A percentile compares a stretch with the other conserved stretches of the same genome.
Conservation (phyloP, 768 basidiomycete genomes). For the Auriscalpium vulgare region DNA sequence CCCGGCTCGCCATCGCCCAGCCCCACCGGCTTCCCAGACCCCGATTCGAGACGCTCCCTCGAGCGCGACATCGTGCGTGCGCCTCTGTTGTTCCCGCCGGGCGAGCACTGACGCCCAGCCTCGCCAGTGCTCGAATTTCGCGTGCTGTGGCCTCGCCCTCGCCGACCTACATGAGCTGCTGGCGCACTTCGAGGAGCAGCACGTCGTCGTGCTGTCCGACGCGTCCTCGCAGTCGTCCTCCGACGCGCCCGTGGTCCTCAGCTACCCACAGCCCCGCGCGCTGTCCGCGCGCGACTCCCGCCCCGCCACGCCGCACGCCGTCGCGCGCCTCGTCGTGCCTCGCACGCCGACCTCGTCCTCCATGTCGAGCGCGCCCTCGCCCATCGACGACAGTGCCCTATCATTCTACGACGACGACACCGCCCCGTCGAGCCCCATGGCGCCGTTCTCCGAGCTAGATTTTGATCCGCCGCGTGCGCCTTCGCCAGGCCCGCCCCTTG, state of each 20-base stretch:
- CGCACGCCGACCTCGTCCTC: too few species aligned
- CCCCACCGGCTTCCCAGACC: neutral
- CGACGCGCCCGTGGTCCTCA: neutral
- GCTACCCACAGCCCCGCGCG: neutral
- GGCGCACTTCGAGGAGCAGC: constrained; percentile 41
- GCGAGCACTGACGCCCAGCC: neutral
- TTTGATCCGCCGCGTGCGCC: neutral
- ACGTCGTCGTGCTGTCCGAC: constrained; percentile 19
- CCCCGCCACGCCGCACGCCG: neutral
- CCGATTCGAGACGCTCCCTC: constrained; percentile 1
- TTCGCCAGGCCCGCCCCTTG: constrained; percentile 5
- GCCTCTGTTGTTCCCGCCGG: neutral
- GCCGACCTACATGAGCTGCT: constrained; percentile 42
- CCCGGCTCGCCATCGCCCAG: constrained; percentile 2
- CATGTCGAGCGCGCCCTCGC: too few species aligned
- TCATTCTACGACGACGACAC: too few species aligned
- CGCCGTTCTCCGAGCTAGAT: neutral
- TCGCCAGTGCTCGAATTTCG: constrained; percentile 35
- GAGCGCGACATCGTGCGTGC: constrained; percentile 16
- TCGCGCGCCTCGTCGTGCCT: neutral
- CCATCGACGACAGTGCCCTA: too few species aligned
- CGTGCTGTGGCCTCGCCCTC: constrained; percentile 39
- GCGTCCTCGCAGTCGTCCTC: neutral
- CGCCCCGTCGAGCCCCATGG: neutral
- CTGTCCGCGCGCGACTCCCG: too few species aligned